phyloP scores from a whole-genome alignment of 371 early-diverging fungal species.

The Rhizopus microsporus region DNA sequence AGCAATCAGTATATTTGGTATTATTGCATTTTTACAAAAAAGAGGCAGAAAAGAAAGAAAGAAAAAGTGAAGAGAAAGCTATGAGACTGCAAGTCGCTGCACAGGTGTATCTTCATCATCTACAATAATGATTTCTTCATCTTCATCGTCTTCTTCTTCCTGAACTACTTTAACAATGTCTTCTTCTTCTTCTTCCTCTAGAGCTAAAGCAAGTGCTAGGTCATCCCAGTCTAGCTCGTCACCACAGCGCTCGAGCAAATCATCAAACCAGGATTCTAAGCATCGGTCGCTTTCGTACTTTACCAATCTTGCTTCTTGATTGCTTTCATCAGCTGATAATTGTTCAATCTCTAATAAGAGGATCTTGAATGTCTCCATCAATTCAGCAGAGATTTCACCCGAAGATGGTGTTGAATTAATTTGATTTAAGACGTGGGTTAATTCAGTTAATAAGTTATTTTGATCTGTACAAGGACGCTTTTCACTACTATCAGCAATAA shows the following conservation, averaged over 20 bases:
- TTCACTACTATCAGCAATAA: constrained; percentile 3
- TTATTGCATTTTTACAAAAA: constrained; percentile 6
- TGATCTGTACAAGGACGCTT: constrained; percentile 13
- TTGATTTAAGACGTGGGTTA: constrained; percentile 39
- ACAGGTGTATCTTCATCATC: constrained; percentile 19
- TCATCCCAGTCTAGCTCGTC: constrained; percentile 33
- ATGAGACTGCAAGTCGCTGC: constrained; percentile 16
- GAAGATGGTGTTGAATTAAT: constrained; percentile 46
- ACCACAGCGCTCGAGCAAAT: constrained; percentile 43
- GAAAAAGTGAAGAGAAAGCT: background rate
- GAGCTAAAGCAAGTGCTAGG: constrained; percentile 19
- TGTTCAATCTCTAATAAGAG: constrained; percentile 39
- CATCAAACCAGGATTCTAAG: constrained; percentile 50
- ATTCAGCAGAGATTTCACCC: constrained; percentile 47
- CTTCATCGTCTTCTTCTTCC: constrained; percentile 21
- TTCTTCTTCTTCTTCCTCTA: constrained; percentile 17
- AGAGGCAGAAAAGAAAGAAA: constrained; percentile 2
- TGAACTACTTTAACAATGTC: constrained; percentile 7
- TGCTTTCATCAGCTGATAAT: constrained; percentile 20
- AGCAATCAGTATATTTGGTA: constrained; percentile 5
- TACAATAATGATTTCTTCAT: constrained; percentile 19
- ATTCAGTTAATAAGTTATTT: constrained; percentile 24
- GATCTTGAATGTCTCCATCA: constrained; percentile 43
- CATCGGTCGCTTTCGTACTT: constrained; percentile 45
- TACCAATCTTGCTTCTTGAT: constrained; percentile 31